Conservation (phyloP, 2,329 filamentous ascomycete species). For the Periconia sp. region DNA sequence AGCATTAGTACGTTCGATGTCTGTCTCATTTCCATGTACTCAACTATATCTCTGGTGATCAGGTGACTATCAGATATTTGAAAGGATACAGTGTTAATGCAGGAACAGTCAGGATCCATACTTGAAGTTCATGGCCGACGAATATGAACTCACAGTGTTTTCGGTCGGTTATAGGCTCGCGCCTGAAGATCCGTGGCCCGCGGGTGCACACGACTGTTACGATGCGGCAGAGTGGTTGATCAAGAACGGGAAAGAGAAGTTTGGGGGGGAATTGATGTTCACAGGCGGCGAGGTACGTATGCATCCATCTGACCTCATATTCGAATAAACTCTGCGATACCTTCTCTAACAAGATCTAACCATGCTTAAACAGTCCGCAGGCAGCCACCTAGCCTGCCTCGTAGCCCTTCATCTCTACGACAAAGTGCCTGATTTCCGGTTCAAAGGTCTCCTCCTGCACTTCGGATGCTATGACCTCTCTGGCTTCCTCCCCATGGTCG, state of each 20-base stretch:
- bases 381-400: constrained; percentile 53
- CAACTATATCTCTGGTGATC: background rate
- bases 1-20: constrained; percentile 38
- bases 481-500: constrained; percentile 44
- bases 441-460: constrained; percentile 55
- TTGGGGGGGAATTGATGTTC: constrained; percentile 48
- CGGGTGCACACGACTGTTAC: constrained; percentile 58
- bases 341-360: background rate
- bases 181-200: constrained; percentile 61
- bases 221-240: constrained; percentile 59
- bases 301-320: constrained; percentile 2
- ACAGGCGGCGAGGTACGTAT: constrained; percentile 41
- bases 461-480: constrained; percentile 57
- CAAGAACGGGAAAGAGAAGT: constrained; percentile 48
- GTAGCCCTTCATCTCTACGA: constrained; percentile 53
- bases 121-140: constrained; percentile 54
- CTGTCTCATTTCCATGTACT: background rate
- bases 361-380: constrained; percentile 46
- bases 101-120: constrained; percentile 48
- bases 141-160: constrained; percentile 52
- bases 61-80: background rate
- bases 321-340: background rate
- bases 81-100: constrained; percentile 3
- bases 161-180: constrained; percentile 63
- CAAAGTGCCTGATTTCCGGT: constrained; percentile 38